Evolutionary conservation across 331 rosid genomes (phyloP).

Genomic region (Rosa hybrid): DNA sequence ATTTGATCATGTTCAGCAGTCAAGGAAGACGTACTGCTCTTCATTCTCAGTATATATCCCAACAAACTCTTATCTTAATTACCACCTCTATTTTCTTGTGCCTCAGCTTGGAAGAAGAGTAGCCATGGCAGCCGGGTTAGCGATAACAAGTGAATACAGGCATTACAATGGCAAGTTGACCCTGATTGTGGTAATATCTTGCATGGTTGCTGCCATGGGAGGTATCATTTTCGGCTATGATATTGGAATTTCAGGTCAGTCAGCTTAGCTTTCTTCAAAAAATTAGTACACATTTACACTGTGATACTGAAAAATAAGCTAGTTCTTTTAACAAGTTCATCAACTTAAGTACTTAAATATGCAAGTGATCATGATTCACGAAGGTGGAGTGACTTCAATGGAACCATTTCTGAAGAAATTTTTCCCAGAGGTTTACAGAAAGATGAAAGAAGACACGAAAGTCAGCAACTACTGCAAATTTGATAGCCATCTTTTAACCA

Average conservation of each 20-base stretch:
- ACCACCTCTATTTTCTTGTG: not conserved
- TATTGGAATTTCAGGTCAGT: constrained; percentile 45
- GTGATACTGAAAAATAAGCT: not conserved
- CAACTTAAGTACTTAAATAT: not conserved
- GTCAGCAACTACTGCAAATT: constrained; percentile 50
- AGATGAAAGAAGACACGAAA: constrained; percentile 35
- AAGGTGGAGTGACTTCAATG: constrained; percentile 41
- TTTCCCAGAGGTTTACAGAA: constrained; percentile 38
- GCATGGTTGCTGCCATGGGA: constrained; percentile 51
- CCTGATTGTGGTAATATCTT: constrained; percentile 33
- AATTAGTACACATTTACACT: not conserved
- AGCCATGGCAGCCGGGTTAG: constrained; percentile 39
- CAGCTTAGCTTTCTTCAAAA: not conserved
- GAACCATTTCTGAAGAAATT: constrained; percentile 40
- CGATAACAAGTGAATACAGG: constrained; percentile 19
- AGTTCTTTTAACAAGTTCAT: not conserved
- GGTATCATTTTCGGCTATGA: constrained; percentile 49
- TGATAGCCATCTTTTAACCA: constrained; percentile 40
- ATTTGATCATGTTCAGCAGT: not conserved
- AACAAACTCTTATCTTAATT: not conserved
- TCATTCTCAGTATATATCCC: not conserved
- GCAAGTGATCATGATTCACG: not conserved
- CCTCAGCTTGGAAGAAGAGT: not conserved
- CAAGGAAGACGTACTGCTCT: constrained; percentile 20
- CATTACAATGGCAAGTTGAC: constrained; percentile 35